phyloP scores from a whole-genome alignment of 805 yeast genomes.

The Saccharomyces paradoxus region DNA sequence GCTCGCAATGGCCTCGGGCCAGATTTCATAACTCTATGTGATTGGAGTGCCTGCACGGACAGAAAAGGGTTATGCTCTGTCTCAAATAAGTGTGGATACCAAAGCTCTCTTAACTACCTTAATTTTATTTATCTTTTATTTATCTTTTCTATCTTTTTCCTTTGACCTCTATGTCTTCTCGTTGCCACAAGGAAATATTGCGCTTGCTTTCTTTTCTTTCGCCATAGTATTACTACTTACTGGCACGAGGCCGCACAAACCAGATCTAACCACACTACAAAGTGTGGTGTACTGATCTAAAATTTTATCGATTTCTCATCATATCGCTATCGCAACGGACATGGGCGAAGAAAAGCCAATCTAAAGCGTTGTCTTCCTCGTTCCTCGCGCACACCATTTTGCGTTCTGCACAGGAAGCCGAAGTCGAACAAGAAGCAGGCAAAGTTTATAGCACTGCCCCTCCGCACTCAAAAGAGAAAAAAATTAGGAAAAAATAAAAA shows the following conservation, averaged over 20 bases:
- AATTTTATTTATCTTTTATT: too few relatives aligned
- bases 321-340: background rate
- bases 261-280: background rate
- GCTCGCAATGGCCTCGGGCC: too few relatives aligned
- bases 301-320: background rate
- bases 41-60: too few relatives aligned
- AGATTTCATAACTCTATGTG: too few relatives aligned
- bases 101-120: too few relatives aligned
- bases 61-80: too few relatives aligned
- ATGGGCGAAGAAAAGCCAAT: background rate
- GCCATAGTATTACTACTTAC: background rate
- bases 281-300: background rate
- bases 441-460: background rate
- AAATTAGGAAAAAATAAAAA: too few relatives aligned
- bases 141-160: too few relatives aligned
- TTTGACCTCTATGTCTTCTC: too few relatives aligned
- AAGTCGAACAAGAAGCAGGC: background rate
- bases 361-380: background rate
- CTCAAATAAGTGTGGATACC: too few relatives aligned
- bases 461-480: background rate
- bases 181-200: too few relatives aligned
- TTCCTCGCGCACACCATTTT: background rate
- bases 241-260: background rate
- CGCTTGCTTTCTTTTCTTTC: background rate
- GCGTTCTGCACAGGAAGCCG: background rate